Evolutionary conservation across 2,329 filamentous ascomycete species (phyloP), one percentile per base, ranked within the genome.

Genomic region (Penicillium sumatraense): DNA sequence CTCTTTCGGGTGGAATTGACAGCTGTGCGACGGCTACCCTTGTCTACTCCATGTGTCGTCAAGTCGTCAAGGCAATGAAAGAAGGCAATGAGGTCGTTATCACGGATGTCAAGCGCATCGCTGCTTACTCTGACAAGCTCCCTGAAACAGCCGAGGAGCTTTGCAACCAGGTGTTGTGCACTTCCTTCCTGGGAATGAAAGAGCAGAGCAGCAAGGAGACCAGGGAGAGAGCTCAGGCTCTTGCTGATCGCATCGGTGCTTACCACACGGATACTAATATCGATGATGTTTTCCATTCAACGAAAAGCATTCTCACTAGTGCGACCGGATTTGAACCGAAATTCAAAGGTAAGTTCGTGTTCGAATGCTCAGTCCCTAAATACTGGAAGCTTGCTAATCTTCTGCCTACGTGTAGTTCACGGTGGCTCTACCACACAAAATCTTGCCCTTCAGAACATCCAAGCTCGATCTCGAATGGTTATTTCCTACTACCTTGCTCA

Each of bases 81-180:
- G 49, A 71, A 56, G 72, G 71, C 1, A 75, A 75, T 16, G 53
- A 72, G 41, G 79, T 83, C 61, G 86, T 87, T 24, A 79, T 86
- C 51, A 72, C 71, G 54, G 79, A 87, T 65, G 76, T 81, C 7
- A 74, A 77, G 33, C 73, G 79, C 6, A 80, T 89, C 4, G 80
- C 75, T 53, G 81, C 80, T 10, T 69, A 70, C 16, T 76, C 78
- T 3, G 71, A 66, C 2, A 83, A 78, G 78, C 58, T 84, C 1
- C 85, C 86, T 1, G 76, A 74, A 18, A 84, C 81, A 0, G 78
- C 86, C 0, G 78, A 89, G 63, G 84, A 88, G 51, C 78, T 90
- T 31, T 86, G 80, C 63, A 75, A 77, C 27, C 42, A 46, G 18
- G 42, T 46, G 16, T 13, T 46, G 10, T 46, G 42, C 42, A 46